Base-by-base conservation (phyloP, 2,329 filamentous ascomycete genomes). In the Epichloe typhina region DNA sequence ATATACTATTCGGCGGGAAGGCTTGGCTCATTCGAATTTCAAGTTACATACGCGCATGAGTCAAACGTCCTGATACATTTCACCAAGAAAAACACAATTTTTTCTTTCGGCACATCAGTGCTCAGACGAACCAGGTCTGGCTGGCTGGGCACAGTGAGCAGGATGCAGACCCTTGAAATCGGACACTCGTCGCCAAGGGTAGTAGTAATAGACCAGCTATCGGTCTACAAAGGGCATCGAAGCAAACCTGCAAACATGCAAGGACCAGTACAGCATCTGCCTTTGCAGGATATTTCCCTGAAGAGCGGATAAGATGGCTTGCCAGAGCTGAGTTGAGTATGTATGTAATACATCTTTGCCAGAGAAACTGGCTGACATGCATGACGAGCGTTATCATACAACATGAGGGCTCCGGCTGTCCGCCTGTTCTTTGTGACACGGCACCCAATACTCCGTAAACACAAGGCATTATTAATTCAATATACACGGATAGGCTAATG, bases 171-270 rank as follows among this genome's bases (percentile, higher is more conserved):
- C 37, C 37, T 38, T 38, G 37, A 38, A 38, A 38, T 38, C 37
- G 7, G 2, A 31, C 3, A 33, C 23, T 33, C 23, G 21, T 33
- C 41, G 13, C 26, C 26, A 31, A 31, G 26, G 26, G 26, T 31
- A 31, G 26, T 31, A 31, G 26, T 3, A 31, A 31, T 8, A 26
- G 35, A 38, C 36, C 36, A 5, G 15, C 36, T 38, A 13, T 15
- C 12, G 5, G 36, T 38, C 15, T 5, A 11, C 8, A 11, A 31
- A 31, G 9, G 31, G 33, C 31, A 47, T 42, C n/a, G 17, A 47
- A 45, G 50, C 50, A 51, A 44, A 51, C 31, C 17, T 47, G 50
- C 44, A 51, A 45, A 41, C 3, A 47, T 51, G 45, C 45, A 47
- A 44, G 50, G 50, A 39, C 43, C 17, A 21, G 17, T 17, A 38